These are phyloP conservation scores for Ramaria sp. DNA, from an alignment of 768 basidiomycete genomes.

Conservation along the genomic window DNA sequence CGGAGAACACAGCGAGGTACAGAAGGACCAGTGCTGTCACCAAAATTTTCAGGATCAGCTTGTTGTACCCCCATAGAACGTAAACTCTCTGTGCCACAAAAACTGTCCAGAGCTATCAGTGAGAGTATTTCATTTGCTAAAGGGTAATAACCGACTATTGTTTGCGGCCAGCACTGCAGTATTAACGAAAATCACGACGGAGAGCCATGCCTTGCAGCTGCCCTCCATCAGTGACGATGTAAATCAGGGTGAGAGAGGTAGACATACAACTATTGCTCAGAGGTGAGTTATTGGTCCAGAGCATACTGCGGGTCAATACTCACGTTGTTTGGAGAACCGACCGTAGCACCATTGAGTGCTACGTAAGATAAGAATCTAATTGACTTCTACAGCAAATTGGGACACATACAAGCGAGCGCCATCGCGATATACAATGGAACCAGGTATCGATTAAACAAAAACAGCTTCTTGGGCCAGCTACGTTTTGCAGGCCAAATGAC, in stretches of 20 bases:
- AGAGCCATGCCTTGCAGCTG: neutral
- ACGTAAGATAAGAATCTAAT: neutral
- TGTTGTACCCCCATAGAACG: constrained; percentile 3
- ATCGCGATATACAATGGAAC: constrained; percentile 21
- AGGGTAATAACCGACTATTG: neutral
- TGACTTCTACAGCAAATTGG: neutral
- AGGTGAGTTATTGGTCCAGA: neutral
- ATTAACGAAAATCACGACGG: neutral
- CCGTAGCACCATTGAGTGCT: neutral
- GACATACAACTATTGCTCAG: neutral
- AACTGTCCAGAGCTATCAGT: neutral
- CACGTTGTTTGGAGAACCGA: neutral
- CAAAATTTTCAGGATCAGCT: neutral
- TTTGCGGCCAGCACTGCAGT: neutral
- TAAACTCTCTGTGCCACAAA: constrained; percentile 9
- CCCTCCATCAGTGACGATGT: too few species aligned
- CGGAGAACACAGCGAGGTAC: neutral
- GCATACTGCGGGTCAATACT: neutral
- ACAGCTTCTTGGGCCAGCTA: constrained; percentile 27
- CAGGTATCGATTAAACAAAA: constrained; percentile 30
- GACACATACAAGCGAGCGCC: constrained; percentile 11
- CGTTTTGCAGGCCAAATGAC: constrained; percentile 29
- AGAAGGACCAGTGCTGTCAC: neutral
- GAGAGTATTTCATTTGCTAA: neutral
- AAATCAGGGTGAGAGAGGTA: too few species aligned